Evolutionary conservation across 345 rosid species (phyloP), one percentile per base, ranked within the genome.

Genomic region (Syzygium oleosum): DNA sequence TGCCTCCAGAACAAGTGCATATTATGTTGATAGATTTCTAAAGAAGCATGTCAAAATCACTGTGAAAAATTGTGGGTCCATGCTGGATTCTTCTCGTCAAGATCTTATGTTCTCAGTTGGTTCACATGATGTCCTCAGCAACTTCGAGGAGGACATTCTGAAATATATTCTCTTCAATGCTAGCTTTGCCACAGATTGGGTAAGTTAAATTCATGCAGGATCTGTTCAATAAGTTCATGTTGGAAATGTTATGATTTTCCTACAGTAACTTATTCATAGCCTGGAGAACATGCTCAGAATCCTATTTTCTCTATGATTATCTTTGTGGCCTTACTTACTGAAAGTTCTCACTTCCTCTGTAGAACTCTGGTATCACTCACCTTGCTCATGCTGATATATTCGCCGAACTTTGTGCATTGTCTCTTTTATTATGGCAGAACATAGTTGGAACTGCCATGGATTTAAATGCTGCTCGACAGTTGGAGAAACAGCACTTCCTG

Each of bases 91-190:
- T 89, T 90, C 89, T 89, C 86, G 58, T 88, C 96, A 95, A 92
- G 94, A 94, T 86, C 91, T 95, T 49, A 87, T 86, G 46, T 86
- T 95, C 56, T 88, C 92, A 54, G 94, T 89, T 77, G 61, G 87
- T 88, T 91, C 97, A 80, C 92, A 90, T 84, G 87, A 90, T 87
- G 84, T 88, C 77, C 94, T 97, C 86, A 87, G 92, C 87, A n/a
- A 85, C 83, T 93, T 92, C 15, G 97, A 96, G 77, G 98, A 95
- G 88, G 87, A 89, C 79, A 91, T 95, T 88, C 92, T 97, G 87
- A 94, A 92, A 84, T 89, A 84, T 68, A 85, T 96, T 49, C 63
- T 93, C 85, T 84, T 91, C 88, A 91, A 94, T 89, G 94, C 96
- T 88, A 93, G 93, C 90, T 89, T 87, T 49, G 91, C 94, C 88